Percentiles rank a stretch among this genome's conserved stretches.
phyloP scores from a whole-genome alignment of 371 early-diverging fungal genomes.

The Entomophthora muscae region DNA sequence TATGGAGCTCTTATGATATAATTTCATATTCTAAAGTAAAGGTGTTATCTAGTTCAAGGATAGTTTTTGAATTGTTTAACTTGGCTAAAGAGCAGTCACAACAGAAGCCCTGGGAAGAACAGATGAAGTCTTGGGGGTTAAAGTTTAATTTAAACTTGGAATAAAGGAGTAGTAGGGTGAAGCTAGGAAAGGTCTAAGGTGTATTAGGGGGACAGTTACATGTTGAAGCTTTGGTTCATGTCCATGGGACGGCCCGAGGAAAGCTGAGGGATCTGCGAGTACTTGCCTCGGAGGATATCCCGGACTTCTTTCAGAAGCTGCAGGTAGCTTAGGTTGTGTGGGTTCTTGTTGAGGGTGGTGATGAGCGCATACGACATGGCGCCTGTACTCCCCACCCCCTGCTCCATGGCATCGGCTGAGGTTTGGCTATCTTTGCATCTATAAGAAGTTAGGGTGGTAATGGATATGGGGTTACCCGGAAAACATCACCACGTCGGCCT shows the following conservation, averaged over 20 bases:
- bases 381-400: slow-evolving; percentile 45
- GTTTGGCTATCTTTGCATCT: slow-evolving; percentile 82
- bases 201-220: too few species aligned
- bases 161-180: too few species aligned
- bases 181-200: too few species aligned
- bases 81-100: too few species aligned
- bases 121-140: too few species aligned
- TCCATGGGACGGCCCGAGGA: slow-evolving; percentile 59
- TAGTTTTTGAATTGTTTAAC: too few species aligned
- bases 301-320: slow-evolving; percentile 55
- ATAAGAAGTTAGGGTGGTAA: slow-evolving; percentile 4
- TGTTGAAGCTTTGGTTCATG: slow-evolving; percentile 44
- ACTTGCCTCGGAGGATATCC: slow-evolving; percentile 39
- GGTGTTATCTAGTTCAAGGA: too few species aligned
- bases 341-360: slow-evolving; percentile 36
- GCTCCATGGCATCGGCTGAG: slow-evolving; percentile 57
- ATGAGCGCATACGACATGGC: slow-evolving; percentile 81
- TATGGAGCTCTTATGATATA: too few species aligned
- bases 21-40: too few species aligned
- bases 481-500: slow-evolving; percentile 71
- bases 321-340: slow-evolving; percentile 42
- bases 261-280: slow-evolving; percentile 67
- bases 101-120: too few species aligned
- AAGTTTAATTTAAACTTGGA: too few species aligned
- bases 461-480: slow-evolving; percentile 14